phyloP scores from a whole-genome alignment of 1,284 basidiomycete species.

The Rhodotorula sp. region DNA sequence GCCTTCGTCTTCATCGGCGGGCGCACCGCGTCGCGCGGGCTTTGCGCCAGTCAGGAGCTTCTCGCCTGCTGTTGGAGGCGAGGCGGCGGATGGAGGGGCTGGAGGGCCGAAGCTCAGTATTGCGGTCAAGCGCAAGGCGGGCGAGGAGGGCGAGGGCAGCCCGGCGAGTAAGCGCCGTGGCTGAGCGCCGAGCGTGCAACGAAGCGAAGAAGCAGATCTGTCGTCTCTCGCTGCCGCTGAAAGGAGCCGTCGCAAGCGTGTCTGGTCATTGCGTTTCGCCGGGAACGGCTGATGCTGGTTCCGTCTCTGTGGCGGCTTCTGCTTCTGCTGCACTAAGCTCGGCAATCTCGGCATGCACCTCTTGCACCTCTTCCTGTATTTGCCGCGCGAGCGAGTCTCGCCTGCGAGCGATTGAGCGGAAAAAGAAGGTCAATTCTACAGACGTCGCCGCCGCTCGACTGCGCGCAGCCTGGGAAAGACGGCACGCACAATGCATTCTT shows the following conservation, averaged over 20 bases:
- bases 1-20: background rate
- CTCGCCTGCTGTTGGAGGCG: constrained; percentile 8
- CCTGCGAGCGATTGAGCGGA: background rate
- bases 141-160: constrained; percentile 22
- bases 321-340: constrained; percentile 25
- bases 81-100: background rate
- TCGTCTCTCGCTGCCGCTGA: background rate
- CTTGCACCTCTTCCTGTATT: constrained; percentile 35
- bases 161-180: constrained; percentile 28
- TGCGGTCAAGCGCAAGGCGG: constrained; percentile 38
- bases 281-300: too few relatives aligned
- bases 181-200: background rate
- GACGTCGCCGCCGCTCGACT: background rate
- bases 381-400: background rate
- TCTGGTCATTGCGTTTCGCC: background rate
- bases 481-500: constrained; percentile 21
- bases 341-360: constrained; percentile 35
- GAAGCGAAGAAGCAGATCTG: too few relatives aligned
- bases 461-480: too few relatives aligned
- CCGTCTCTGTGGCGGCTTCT: background rate
- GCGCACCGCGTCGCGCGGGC: constrained; percentile 4
- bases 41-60: constrained; percentile 39
- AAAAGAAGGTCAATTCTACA: background rate
- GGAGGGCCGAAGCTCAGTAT: constrained; percentile 24
- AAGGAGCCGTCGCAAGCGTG: background rate